A percentile compares a stretch with the other conserved stretches of the same genome.
Conservation (phyloP, 495 filamentous ascomycete species). For the Tuber magnatum region DNA sequence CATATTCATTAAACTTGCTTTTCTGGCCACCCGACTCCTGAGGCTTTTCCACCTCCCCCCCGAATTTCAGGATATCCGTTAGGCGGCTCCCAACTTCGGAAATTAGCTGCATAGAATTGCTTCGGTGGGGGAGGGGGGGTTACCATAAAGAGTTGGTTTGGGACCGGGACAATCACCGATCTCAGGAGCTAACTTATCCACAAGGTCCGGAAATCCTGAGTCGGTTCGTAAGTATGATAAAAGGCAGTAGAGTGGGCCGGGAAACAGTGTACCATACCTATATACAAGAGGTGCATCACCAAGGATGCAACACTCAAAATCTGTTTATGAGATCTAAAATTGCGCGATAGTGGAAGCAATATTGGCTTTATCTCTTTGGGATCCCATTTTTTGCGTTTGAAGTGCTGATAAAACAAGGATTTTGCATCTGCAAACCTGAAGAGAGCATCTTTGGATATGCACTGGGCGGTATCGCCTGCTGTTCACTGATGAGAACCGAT, state of each 20-base stretch:
- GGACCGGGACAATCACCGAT: conserved; percentile 43
- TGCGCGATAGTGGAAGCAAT: conserved; percentile 42
- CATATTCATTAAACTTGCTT: conserved; percentile 40
- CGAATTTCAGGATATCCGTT: neutral
- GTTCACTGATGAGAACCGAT: neutral
- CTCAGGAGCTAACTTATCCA: conserved; percentile 46
- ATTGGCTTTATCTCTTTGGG: conserved; percentile 36
- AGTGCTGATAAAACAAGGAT: conserved; percentile 42
- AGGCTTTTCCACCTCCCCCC: no score
- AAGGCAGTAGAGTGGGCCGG: neutral
- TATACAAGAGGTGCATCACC: conserved; percentile 40
- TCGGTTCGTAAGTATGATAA: neutral
- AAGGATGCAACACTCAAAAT: conserved; percentile 36
- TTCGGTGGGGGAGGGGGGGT: neutral
- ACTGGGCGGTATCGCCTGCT: conserved; percentile 48
- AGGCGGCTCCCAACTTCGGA: neutral
- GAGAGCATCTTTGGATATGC: conserved; percentile 46
- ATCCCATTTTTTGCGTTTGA: conserved; percentile 15
- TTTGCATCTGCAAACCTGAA: conserved; percentile 47
- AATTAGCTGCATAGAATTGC: neutral
- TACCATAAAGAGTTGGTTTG: conserved; percentile 44
- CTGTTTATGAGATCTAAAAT: conserved; percentile 47
- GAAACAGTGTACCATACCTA: conserved; percentile 12
- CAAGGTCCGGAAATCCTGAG: conserved; percentile 43
- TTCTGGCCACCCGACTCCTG: neutral